phyloP scores from a whole-genome alignment of 208 protist species.

The Trypanosoma mega region DNA sequence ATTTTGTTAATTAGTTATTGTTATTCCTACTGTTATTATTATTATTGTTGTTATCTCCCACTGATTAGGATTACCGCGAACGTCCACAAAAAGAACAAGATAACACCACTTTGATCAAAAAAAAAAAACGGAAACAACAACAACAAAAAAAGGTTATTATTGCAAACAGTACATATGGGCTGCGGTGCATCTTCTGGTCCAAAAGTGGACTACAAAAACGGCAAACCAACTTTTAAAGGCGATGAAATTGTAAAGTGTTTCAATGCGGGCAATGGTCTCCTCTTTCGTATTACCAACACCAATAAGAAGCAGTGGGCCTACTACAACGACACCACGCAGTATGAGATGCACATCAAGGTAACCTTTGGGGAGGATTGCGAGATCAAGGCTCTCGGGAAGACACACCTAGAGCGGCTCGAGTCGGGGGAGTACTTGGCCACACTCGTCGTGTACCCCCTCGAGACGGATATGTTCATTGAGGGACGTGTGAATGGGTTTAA shows the following conservation, averaged over 20 bases:
- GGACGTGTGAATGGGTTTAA: conserved; percentile 77
- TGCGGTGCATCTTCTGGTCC: conserved; percentile 50
- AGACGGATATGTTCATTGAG: conserved; percentile 86
- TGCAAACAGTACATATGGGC: too few relatives aligned
- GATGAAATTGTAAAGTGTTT: conserved; percentile 73
- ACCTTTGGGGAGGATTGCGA: conserved; percentile 70
- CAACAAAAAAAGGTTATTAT: too few relatives aligned
- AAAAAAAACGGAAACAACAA: conserved; percentile 1
- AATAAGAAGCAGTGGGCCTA: conserved; percentile 83
- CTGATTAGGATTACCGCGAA: background rate
- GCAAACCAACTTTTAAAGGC: conserved; percentile 65
- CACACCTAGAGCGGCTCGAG: conserved; percentile 53
- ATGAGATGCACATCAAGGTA: conserved; percentile 69
- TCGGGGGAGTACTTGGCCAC: conserved; percentile 56
- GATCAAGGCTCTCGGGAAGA: conserved; percentile 75
- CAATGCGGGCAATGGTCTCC: conserved; percentile 75
- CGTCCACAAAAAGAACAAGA: background rate
- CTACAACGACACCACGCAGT: conserved; percentile 88
- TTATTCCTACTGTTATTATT: conserved; percentile 7
- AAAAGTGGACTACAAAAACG: conserved; percentile 58
- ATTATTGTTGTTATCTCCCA: background rate
- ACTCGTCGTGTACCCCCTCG: conserved; percentile 63
- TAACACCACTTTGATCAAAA: too few relatives aligned
- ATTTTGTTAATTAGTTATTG: background rate
- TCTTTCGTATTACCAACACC: conserved; percentile 83